Percentiles rank a stretch among this genome's conserved stretches.
phyloP scores from a whole-genome alignment of 169 alveolate species.

The Babesia microti region DNA sequence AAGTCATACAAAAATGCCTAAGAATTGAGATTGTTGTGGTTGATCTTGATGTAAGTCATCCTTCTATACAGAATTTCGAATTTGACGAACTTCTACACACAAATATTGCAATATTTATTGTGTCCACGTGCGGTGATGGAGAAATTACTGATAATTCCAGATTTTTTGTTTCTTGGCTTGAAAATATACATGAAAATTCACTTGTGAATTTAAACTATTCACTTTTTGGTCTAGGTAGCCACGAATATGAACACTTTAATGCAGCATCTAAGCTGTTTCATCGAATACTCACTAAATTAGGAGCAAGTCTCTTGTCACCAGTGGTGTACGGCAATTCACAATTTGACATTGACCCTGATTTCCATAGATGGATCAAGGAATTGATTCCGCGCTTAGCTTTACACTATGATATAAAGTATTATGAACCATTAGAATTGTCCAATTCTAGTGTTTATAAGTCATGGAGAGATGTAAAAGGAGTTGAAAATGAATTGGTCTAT shows the following conservation, averaged over 20 bases:
- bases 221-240: conserved; percentile 60
- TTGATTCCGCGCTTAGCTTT: conserved; percentile 27
- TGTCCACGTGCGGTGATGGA: conserved; percentile 72
- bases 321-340: conserved; percentile 56
- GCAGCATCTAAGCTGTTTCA: conserved; percentile 49
- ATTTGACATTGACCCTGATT: conserved; percentile 52
- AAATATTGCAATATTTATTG: conserved; percentile 47
- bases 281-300: conserved; percentile 25
- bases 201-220: conserved; percentile 39
- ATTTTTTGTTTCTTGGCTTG: conserved; percentile 36
- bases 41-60: too few relatives aligned
- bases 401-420: too few relatives aligned
- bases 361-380: conserved; percentile 46
- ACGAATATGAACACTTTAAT: conserved; percentile 50
- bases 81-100: too few relatives aligned
- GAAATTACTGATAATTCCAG: conserved; percentile 65
- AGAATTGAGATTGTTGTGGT: too few relatives aligned
- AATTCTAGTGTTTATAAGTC: too few relatives aligned
- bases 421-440: too few relatives aligned
- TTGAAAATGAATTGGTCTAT: too few relatives aligned
- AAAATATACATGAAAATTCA: too few relatives aligned
- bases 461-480: too few relatives aligned
- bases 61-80: too few relatives aligned
- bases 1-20: conserved; percentile 6
- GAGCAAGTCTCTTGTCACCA: conserved; percentile 28